Evolutionary conservation across 2,329 filamentous ascomycete genomes (phyloP), one percentile per base, ranked within the genome.

Genomic region (Penicillium brasilianum): DNA sequence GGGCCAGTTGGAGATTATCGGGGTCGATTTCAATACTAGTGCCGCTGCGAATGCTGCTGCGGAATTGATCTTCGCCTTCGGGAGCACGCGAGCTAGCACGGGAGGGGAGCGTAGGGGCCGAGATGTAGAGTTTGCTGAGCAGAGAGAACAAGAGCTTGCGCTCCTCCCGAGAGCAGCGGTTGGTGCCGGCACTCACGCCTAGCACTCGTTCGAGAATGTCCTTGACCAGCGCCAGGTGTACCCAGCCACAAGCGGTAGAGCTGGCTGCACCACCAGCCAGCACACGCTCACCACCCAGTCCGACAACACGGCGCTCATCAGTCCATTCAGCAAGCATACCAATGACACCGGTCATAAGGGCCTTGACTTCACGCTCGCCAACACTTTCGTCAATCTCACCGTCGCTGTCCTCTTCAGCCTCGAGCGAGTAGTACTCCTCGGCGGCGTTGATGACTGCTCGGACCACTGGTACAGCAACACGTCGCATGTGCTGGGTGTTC

Each of bases 261-360:
- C 82, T 79, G 85, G 81, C 82, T 52, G 90, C 86, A 55, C 77
- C 78, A 25, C 72, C 78, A 60, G 80, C 78, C 1, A 83, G 69
- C 30, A 80, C 67, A 30, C 73, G 74, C 49, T 80, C 66, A 80
- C 83, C 59, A 75, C 84, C 78, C 79, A 90, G 79, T 80, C 91
- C 82, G 11, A 87, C 80, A 7, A 87, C 82, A 76, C 96, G 93
- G 53, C 94, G 84, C 39, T 93, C 93, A 75, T 98, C 94, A 0
- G 94, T 98, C 95, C 94, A 98, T 74, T 98, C 94, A 0, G 93
- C 87, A 8, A 98, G 80, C 78, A 81, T 80, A 71, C 93, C 94
- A 3, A 91, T 88, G 0, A 91, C 92, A 60, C 96, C 91, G 3
- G 88, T 86, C 46, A 87, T 85, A 66, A 96, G 85, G 3, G 73